phyloP scores from a whole-genome alignment of 2,329 filamentous ascomycete species.

The Fusarium haematococcum region DNA sequence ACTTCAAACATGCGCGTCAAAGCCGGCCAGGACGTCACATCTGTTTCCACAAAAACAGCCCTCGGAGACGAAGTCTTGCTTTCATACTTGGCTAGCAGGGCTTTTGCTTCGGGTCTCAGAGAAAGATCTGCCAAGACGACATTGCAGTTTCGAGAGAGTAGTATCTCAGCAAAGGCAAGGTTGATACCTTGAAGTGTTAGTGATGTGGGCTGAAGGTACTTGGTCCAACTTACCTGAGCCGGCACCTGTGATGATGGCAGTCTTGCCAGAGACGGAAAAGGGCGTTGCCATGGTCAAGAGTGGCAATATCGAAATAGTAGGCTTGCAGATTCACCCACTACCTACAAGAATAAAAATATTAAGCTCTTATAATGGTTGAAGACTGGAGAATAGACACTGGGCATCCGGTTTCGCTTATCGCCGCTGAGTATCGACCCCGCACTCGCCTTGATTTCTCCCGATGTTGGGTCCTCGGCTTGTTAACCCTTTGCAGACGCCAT shows the following conservation, averaged over 20 bases:
- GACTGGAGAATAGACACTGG: neutral
- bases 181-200: conserved; percentile 23
- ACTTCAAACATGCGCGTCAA: conserved; percentile 51
- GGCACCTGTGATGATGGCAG: conserved; percentile 36
- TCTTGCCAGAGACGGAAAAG: conserved; percentile 39
- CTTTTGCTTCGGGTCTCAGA: conserved; percentile 56
- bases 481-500: neutral
- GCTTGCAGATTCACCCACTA: neutral
- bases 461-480: neutral
- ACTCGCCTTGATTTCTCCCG: conserved; percentile 30
- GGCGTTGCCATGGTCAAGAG: conserved; percentile 11
- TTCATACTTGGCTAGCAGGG: conserved; percentile 44
- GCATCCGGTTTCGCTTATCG: conserved; percentile 3
- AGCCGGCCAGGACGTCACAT: conserved; percentile 58
- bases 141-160: conserved; percentile 56
- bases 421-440: conserved; percentile 19
- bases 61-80: conserved; percentile 37
- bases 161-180: conserved; percentile 56
- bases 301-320: neutral
- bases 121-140: conserved; percentile 59
- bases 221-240: conserved; percentile 17
- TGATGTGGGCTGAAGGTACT: neutral
- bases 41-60: conserved; percentile 57
- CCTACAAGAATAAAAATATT: neutral
- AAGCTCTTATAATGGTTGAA: neutral